These are phyloP conservation scores for Picochlorum sp. DNA, from an alignment of 139 green algal genomes.

Conservation along the genomic window DNA sequence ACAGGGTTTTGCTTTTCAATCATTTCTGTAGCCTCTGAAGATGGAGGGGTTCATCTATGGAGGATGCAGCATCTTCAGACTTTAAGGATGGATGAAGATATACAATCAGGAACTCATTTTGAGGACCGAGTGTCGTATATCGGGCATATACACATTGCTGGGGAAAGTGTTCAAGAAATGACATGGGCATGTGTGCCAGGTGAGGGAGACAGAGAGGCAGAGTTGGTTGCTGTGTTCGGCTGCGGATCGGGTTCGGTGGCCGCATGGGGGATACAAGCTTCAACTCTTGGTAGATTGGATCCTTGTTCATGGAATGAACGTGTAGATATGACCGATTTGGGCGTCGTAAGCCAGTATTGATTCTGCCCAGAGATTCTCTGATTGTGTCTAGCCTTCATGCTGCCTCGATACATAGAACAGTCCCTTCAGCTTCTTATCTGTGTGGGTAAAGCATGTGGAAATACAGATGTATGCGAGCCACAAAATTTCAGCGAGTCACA, in stretches of 20 bases:
- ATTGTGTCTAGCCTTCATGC: not conserved
- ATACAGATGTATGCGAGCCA: not conserved
- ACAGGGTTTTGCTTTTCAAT: slow-evolving; percentile 12
- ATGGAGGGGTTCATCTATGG: slow-evolving; percentile 39
- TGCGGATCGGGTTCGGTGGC: slow-evolving; percentile 22
- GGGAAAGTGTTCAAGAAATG: not conserved
- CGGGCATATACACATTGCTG: not conserved
- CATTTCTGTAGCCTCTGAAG: slow-evolving; percentile 25
- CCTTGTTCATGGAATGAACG: not conserved
- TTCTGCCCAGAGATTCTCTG: not conserved
- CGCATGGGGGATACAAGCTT: slow-evolving; percentile 14
- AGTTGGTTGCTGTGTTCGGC: slow-evolving; percentile 22
- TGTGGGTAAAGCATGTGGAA: not conserved
- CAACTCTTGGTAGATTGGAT: not conserved
- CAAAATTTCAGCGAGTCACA: not conserved
- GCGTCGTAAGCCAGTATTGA: not conserved
- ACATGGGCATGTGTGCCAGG: not conserved
- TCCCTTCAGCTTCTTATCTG: too few relatives aligned
- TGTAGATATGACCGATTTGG: not conserved
- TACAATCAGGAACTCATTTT: not conserved
- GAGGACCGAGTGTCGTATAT: slow-evolving; percentile 21
- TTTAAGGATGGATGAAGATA: not conserved
- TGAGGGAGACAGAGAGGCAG: not conserved
- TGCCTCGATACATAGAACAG: not conserved
- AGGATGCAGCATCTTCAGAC: slow-evolving; percentile 10